Evolutionary conservation across 2,329 filamentous ascomycete genomes (phyloP).

Genomic region (Exophiala mesophila): DNA sequence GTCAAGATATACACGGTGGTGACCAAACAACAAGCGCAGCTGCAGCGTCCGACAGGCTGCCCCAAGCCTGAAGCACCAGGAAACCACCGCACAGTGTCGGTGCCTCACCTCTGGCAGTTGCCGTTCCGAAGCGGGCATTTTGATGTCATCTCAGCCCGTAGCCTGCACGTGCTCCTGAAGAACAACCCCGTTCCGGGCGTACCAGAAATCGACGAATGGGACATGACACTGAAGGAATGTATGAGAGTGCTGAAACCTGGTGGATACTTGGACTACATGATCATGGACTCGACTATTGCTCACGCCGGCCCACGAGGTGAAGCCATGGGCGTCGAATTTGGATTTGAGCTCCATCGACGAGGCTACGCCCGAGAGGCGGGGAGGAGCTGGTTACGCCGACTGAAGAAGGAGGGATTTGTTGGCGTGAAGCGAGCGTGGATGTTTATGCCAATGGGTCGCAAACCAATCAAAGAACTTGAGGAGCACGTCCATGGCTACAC

Average conservation of each 20-base stretch:
- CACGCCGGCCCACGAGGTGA: slow-evolving; percentile 74
- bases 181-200: slow-evolving; percentile 58
- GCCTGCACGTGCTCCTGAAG: slow-evolving; percentile 79
- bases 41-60: slow-evolving; percentile 46
- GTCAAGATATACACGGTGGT: slow-evolving; percentile 84
- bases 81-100: slow-evolving; percentile 80
- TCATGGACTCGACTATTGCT: slow-evolving; percentile 86
- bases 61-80: slow-evolving; percentile 67
- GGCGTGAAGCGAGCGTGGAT: slow-evolving; percentile 81
- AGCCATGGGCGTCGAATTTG: slow-evolving; percentile 85
- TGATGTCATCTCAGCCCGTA: slow-evolving; percentile 83
- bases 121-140: slow-evolving; percentile 85
- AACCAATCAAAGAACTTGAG: slow-evolving; percentile 28
- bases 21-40: slow-evolving; percentile 67
- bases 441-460: slow-evolving; percentile 72
- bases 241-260: slow-evolving; percentile 88
- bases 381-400: slow-evolving; percentile 70
- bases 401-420: slow-evolving; percentile 71
- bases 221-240: slow-evolving; percentile 77
- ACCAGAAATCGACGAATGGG: slow-evolving; percentile 72
- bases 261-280: slow-evolving; percentile 83
- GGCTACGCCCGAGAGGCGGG: slow-evolving; percentile 86
- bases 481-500: slow-evolving; percentile 29
- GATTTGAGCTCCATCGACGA: slow-evolving; percentile 79
- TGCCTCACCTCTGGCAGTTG: slow-evolving; percentile 70